Evolutionary conservation across 805 yeast species (phyloP), one percentile per base, ranked within the genome.

Genomic region (Ogataea naganishii): DNA sequence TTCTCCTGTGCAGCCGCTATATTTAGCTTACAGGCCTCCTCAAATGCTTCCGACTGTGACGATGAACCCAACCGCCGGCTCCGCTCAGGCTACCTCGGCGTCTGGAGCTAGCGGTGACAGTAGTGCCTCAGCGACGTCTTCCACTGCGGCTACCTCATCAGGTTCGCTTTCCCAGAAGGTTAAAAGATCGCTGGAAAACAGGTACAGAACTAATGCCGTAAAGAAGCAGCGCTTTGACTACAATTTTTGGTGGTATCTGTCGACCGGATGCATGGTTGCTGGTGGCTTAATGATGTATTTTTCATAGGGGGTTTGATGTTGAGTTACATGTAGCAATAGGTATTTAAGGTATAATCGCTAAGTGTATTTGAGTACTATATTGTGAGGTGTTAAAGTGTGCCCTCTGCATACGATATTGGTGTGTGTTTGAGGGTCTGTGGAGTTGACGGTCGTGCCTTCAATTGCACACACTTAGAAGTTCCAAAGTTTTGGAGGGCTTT

Each of bases 31-130:
- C 62, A 71, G 72, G 45, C 98, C 98, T 5, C 94, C 98, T 7
- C 68, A 81, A 72, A 92, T 92, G 98, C 72, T 92, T 36, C 98
- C 98, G 14, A 92, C 97, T 1, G 58, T 53, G 31, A 88, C 96
- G 0, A 61, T 92, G 66, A 89, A 88, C 56, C 98, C 98, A 14
- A 82, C 95, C 3, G 42, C 42, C 5, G 60, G 58, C 4, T 47
- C 63, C 6, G 55, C 60, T 24, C 54, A 66, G 9, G 32, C 44
- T 7, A 41, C 44, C 7, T 44, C 36, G 6, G 41, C 60, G 2
- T 34, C 54, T 21, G 35, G 53, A 14, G 40, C 38, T 5, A n/a
- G n/a, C n/a, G 39, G 24, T 17, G 26, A 19, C 5, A n/a, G n/a
- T n/a, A 4, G 20, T 14, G 23, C 24, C 21, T 15, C 40, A 4